Evolutionary conservation across 306 rosid species (phyloP).

Genomic region (Prunus fruticosa): DNA sequence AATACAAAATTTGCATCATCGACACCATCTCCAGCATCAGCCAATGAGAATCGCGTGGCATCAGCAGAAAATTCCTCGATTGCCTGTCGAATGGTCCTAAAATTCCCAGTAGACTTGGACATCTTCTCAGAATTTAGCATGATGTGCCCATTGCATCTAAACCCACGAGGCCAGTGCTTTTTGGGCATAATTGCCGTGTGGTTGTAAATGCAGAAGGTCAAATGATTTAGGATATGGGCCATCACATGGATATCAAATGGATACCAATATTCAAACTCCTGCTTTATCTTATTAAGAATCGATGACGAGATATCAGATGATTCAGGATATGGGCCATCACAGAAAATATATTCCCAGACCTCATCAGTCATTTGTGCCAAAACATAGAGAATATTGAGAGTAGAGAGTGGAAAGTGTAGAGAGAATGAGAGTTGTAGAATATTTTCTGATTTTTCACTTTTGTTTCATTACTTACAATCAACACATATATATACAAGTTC

Average conservation of each 20-base stretch:
- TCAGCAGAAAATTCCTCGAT: slow-evolving; percentile 94
- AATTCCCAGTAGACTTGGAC: slow-evolving; percentile 96
- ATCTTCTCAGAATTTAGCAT: slow-evolving; percentile 89
- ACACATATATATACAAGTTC: no score
- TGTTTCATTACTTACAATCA: no score
- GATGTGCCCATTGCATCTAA: slow-evolving; percentile 87
- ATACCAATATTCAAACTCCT: slow-evolving; percentile 95
- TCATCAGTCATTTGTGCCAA: slow-evolving; percentile 78
- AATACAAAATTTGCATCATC: slow-evolving; percentile 94
- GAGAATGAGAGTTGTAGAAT: no score
- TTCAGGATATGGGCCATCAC: slow-evolving; percentile 60
- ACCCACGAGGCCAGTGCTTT: slow-evolving; percentile 86
- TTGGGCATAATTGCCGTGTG: slow-evolving; percentile 73
- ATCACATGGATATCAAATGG: slow-evolving; percentile 87
- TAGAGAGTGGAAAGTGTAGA: no score
- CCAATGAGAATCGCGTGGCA: slow-evolving; percentile 87
- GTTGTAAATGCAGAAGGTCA: slow-evolving; percentile 79
- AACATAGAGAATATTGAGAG: no score
- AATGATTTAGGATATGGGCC: slow-evolving; percentile 90
- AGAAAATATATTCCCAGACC: slow-evolving; percentile 81
- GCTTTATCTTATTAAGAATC: slow-evolving; percentile 66
- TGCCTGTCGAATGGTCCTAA: slow-evolving; percentile 76
- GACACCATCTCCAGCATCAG: slow-evolving; percentile 95
- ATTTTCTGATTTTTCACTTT: no score
- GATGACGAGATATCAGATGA: slow-evolving; percentile 58